phyloP scores from a whole-genome alignment of 495 filamentous ascomycete genomes.

The Tricharina praecox region DNA sequence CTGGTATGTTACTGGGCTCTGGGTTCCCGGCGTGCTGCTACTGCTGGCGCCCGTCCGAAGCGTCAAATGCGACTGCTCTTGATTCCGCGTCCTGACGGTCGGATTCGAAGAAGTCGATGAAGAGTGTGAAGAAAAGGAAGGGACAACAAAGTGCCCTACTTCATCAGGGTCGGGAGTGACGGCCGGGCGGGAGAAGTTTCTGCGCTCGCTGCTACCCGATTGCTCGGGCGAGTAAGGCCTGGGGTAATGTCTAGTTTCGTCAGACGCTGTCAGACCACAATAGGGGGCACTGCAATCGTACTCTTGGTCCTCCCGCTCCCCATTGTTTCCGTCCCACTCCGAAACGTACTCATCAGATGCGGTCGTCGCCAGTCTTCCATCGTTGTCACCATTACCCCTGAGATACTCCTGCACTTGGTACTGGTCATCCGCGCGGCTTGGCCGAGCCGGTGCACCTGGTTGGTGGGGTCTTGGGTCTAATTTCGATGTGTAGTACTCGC shows the following conservation, averaged over 20 bases:
- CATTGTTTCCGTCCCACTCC: not conserved
- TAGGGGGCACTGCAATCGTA: not conserved
- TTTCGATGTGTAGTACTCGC: not conserved
- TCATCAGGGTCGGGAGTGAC: constrained; percentile 1
- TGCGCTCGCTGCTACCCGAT: not conserved
- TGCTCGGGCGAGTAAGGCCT: constrained; percentile 1
- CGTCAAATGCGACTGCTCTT: not conserved
- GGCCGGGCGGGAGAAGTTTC: not conserved
- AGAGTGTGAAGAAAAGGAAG: constrained; percentile 3
- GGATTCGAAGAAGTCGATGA: not conserved
- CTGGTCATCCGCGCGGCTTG: not conserved
- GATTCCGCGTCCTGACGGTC: not conserved
- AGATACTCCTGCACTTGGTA: not conserved
- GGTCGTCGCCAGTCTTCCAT: not conserved
- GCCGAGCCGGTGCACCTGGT: not conserved
- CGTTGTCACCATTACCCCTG: constrained; percentile 2
- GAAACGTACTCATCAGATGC: not conserved
- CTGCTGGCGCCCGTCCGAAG: not conserved
- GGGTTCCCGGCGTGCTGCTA: no score
- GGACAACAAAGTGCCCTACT: not conserved
- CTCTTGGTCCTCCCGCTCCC: constrained; percentile 1
- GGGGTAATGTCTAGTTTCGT: constrained; percentile 1
- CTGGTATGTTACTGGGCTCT: not conserved
- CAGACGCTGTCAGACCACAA: not conserved
- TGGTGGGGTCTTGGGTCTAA: not conserved